Evolutionary conservation across 495 filamentous ascomycete genomes (phyloP), one percentile per base, ranked within the genome.

Genomic region (Bathelium albidoporum): DNA sequence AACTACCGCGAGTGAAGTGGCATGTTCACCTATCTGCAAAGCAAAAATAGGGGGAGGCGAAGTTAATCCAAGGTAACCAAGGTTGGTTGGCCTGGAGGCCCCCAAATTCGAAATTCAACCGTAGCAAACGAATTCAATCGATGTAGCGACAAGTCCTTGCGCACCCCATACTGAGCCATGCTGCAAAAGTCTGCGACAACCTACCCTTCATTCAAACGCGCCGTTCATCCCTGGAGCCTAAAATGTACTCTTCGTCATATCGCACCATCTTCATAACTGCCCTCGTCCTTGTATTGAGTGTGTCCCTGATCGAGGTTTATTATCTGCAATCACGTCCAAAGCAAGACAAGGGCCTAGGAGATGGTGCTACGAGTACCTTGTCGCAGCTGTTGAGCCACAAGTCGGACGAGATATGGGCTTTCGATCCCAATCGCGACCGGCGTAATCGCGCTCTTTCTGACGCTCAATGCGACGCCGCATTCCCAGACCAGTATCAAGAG

Each of bases 401-500:
- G 3, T 7, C 43, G 3, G 3, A 20, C 11, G 45, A 5, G n/a
- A 39, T 3, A 2, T 66, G 64, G 64, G 36, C 24, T 16, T 68
- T 58, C 55, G 20, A 45, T 32, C 9, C 44, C 26, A 18, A 36
- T 9, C 62, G 59, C 31, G 63, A 68, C 58, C 22, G 26, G 32
- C 24, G 62, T 12, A 65, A 65, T 63, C 20, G 20, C 39, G 66
- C 32, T 14, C 62, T 68, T 26, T 62, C 34, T 24, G n/a, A 45
- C 14, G 29, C 44, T 20, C 66, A 66, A 44, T 69, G 66, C 59
- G 34, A 58, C 29, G 18, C 9, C 5, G 66, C 66, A 16, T 69
- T 69, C 59, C 64, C 66, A 16, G 28, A 63, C 2, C 62, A 66
- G 18, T 66, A 62, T 53, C 9, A 59, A 12, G 66, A 69, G 29